Percentiles rank a stretch among this genome's conserved stretches.
Conservation (phyloP, 805 yeast species). For the Hanseniaspora vineae region DNA sequence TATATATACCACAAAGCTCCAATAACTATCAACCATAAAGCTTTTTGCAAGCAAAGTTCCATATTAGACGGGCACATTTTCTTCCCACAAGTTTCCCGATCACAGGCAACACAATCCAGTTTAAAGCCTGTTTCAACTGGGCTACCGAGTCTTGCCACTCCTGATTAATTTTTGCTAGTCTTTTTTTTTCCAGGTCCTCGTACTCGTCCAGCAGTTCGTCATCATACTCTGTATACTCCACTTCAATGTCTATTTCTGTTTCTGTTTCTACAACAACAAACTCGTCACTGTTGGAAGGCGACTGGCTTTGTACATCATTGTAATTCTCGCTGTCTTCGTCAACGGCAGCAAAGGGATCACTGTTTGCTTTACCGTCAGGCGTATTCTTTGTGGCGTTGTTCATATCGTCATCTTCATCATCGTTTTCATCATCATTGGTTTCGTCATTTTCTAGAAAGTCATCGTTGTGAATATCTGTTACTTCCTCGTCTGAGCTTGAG, state of each 20-base stretch:
- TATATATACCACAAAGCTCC: background rate
- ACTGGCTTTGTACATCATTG: background rate
- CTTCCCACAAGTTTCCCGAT: slow-evolving; percentile 59
- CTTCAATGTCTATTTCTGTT: background rate
- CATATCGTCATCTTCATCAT: too few species aligned
- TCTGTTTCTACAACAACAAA: background rate
- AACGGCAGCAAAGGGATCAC: too few species aligned
- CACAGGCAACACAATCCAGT: slow-evolving; percentile 50
- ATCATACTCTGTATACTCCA: background rate
- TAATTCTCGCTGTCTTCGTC: background rate
- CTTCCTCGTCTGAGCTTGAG: too few species aligned
- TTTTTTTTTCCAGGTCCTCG: background rate
- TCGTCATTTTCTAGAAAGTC: background rate
- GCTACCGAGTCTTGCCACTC: slow-evolving; percentile 63
- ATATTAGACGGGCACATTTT: slow-evolving; percentile 32
- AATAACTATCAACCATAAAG: slow-evolving; percentile 6
- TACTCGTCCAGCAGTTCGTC: slow-evolving; percentile 1
- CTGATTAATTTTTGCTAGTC: slow-evolving; percentile 25
- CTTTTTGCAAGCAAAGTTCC: slow-evolving; percentile 9
- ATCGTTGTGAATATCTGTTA: background rate
- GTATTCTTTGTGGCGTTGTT: too few species aligned
- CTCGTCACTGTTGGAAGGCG: background rate
- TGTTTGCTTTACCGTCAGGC: too few species aligned
- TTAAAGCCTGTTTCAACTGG: slow-evolving; percentile 45
- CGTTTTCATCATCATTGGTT: too few species aligned